Base-by-base conservation (phyloP, 345 rosid genomes). In the Cardamine occulta region DNA sequence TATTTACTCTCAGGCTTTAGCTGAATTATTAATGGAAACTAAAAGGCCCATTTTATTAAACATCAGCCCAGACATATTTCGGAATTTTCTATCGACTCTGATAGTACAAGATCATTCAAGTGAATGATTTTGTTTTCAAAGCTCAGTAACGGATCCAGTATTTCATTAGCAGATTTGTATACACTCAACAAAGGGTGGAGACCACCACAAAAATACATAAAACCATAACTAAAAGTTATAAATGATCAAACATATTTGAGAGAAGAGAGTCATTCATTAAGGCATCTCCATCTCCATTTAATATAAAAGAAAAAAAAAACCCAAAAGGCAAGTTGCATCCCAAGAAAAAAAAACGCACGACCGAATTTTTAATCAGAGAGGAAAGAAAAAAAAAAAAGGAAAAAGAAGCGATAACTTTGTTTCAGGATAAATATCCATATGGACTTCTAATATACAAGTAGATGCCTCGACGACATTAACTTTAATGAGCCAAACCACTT, bases 381-480 rank as follows among this genome's bases (percentile, higher is more conserved):
- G 9, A 32, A 7, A 7, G 35, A 26, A 7, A 26, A n/a, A 44
- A 26, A n/a, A 44, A 64, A 14, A 8, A 9, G 7, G 6, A 45
- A 55, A 55, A 63, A 29, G 40, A 63, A 63, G 80, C 29, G n/a
- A 70, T 47, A 63, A 14, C 32, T 26, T 35, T 8, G 15, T 58
- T 57, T 58, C 9, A 37, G 29, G 54, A 23, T 21, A 14, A 54
- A 40, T 26, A 60, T 51, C 69, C 72, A 65, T 63, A 77, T 64
- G 55, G 62, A 47, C 68, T 71, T 71, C 53, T 64, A 72, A 77
- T 77, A 58, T 77, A 77, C 80, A 77, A 65, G 77, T 37, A 65
- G 63, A 65, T 68, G 68, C 73, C 39, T 58, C 67, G 60, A 35
- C 40, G 32, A 59, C 53, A 66, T 57, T 13, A 23, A 49, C 58